Percentiles rank a stretch among this genome's conserved stretches.
Conservation (phyloP, 352 stramenopile species). For the Thraustotheca clavata region DNA sequence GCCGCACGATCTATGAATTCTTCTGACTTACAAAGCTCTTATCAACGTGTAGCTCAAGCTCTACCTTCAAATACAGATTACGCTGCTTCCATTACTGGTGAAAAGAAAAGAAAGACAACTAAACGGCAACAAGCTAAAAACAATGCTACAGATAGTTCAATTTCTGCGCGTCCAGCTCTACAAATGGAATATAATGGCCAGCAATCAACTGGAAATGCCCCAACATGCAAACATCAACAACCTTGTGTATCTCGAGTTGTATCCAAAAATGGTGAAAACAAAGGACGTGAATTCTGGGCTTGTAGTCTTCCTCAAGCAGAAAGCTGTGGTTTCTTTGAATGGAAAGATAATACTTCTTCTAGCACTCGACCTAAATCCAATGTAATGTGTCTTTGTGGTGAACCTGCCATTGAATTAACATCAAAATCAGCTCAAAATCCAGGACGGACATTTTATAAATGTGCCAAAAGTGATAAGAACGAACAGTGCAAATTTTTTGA, state of each 20-base stretch:
- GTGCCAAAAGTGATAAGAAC: conserved; percentile 58
- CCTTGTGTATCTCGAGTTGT: conserved; percentile 39
- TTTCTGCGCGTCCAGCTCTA: conserved; percentile 86
- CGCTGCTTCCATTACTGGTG: conserved; percentile 12
- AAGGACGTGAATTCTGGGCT: conserved; percentile 89
- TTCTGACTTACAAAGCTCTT: conserved; percentile 1
- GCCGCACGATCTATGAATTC: background rate
- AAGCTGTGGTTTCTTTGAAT: conserved; percentile 86
- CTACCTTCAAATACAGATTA: conserved; percentile 9
- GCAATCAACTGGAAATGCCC: conserved; percentile 5
- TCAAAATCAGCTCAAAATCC: conserved; percentile 78
- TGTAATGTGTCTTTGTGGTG: conserved; percentile 39
- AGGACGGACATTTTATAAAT: conserved; percentile 91
- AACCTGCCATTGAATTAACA: conserved; percentile 37
- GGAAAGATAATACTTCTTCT: conserved; percentile 70
- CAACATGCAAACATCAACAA: conserved; percentile 39
- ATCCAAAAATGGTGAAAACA: conserved; percentile 58
- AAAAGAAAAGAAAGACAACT: background rate
- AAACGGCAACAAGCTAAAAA: conserved; percentile 29
- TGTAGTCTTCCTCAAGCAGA: conserved; percentile 71
- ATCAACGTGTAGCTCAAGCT: background rate
- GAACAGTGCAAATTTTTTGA: conserved; percentile 90
- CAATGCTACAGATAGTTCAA: conserved; percentile 82
- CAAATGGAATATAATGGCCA: conserved; percentile 70
- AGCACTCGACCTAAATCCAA: background rate